Evolutionary conservation across 176 grass and related monocot genomes (phyloP), one percentile per base, ranked within the genome.

Genomic region (sorghum (Sorghum bicolor)): DNA sequence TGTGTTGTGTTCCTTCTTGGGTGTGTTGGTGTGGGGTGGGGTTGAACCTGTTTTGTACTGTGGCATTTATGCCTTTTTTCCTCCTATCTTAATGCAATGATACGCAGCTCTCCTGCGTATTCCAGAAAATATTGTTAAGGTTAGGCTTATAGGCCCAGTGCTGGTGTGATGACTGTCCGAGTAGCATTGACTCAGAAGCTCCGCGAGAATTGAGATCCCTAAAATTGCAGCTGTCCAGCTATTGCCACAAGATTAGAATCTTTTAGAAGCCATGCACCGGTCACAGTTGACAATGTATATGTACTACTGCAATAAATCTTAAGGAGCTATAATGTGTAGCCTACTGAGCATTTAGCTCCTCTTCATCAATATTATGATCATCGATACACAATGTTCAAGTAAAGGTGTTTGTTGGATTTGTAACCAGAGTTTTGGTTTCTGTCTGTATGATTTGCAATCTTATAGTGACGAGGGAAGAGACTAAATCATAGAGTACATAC

Each of bases 121-220:
- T n/a, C n/a, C n/a, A n/a, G n/a, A n/a, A n/a, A n/a, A n/a, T 44
- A 98, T 98, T 15, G 87, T 92, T 10, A 94, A 99, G 86, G 83
- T 99, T 61, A 77, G 93, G 28, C 91, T 99, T 29, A 94, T 89
- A 1, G 96, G 96, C 5, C 96, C 91, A 33, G 93, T 39, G 91
- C 93, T 24, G 77, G 93, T 6, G 96, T 99, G 48, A 99, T 96
- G 89, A 99, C 96, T 24, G 96, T 96, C 38, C 89, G 96, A 48
- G 93, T 99, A 15, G 93, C 96, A 4, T 67, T 99, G 24, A 99
- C 96, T 62, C 93, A 96, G 82, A 99, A 99, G 81, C 91, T 99
- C 45, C 87, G 96, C 43, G 96, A 99, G 80, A 99, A n/a, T n/a
- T n/a, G n/a, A 99, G 75, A 94, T 99, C 63, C 96, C 91, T 4